Conservation (phyloP, 1,284 basidiomycete species). For the Pseudozyma flocculosa region DNA sequence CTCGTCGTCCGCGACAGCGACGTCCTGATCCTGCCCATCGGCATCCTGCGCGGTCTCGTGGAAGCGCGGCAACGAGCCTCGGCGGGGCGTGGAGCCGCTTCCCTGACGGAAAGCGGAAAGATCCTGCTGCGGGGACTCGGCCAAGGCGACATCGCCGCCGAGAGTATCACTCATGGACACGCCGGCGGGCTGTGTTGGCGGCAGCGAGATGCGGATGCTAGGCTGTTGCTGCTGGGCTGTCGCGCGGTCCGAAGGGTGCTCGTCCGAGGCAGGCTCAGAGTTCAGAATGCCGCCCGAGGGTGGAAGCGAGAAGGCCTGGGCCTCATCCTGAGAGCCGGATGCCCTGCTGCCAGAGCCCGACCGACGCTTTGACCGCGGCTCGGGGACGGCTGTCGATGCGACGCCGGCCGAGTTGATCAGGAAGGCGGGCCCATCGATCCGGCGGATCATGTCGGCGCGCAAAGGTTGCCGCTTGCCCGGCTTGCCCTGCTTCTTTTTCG, state of each 20-base stretch:
- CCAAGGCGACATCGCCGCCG: not conserved
- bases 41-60: slow-evolving; percentile 13
- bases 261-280: not conserved
- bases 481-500: slow-evolving; percentile 24
- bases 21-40: slow-evolving; percentile 19
- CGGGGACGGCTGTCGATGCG: slow-evolving; percentile 26
- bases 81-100: not conserved
- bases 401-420: slow-evolving; percentile 52
- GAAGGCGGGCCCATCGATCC: slow-evolving; percentile 53
- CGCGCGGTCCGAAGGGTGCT: slow-evolving; percentile 2
- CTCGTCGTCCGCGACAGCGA: slow-evolving; percentile 8
- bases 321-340: not conserved
- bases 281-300: slow-evolving; percentile 15
- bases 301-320: not conserved
- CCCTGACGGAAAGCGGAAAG: too few species aligned
- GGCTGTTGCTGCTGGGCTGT: slow-evolving; percentile 11
- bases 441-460: slow-evolving; percentile 55
- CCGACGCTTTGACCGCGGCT: not conserved
- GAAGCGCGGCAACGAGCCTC: slow-evolving; percentile 28
- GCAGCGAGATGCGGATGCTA: slow-evolving; percentile 28
- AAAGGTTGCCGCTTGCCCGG: slow-evolving; percentile 40
- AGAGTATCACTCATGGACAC: too few species aligned
- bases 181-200: too few species aligned
- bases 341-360: too few species aligned
- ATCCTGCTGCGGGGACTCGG: slow-evolving; percentile 4